These are phyloP conservation scores for Lodderomyces metapsilosis DNA, from an alignment of 1,139 yeast genomes.

Conservation along the genomic window DNA sequence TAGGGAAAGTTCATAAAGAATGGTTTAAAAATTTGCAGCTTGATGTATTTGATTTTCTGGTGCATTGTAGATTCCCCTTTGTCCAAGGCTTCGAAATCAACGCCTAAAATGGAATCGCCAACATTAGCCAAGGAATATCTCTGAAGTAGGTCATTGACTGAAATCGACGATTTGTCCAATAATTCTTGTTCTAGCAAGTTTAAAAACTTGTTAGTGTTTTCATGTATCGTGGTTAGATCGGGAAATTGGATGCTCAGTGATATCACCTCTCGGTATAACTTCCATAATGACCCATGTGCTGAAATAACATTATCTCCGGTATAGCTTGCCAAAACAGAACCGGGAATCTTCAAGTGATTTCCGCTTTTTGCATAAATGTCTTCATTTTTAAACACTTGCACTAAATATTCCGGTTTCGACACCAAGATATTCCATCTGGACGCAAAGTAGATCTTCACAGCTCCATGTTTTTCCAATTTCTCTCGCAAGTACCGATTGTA, in stretches of 20 bases:
- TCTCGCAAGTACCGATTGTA: constrained; percentile 40
- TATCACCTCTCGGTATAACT: constrained; percentile 42
- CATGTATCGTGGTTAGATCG: constrained; percentile 29
- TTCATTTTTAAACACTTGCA: constrained; percentile 50
- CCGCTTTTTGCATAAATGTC: constrained; percentile 57
- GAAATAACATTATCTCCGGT: constrained; percentile 66
- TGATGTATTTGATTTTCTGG: constrained; percentile 40
- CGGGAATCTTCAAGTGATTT: constrained; percentile 57
- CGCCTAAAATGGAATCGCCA: constrained; percentile 50
- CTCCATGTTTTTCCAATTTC: constrained; percentile 50
- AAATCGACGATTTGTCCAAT: constrained; percentile 15
- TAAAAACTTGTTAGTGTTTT: constrained; percentile 31
- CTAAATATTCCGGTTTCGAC: constrained; percentile 46
- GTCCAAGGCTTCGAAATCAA: constrained; percentile 36
- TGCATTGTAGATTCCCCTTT: constrained; percentile 33
- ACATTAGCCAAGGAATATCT: constrained; percentile 50
- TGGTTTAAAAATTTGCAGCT: constrained; percentile 56
- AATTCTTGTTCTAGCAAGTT: constrained; percentile 13
- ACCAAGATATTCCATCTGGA: constrained; percentile 63
- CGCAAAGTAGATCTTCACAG: constrained; percentile 60
- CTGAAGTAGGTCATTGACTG: constrained; percentile 45
- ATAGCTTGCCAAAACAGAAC: constrained; percentile 53
- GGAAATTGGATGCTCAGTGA: constrained; percentile 55
- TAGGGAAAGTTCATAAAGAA: constrained; percentile 54
- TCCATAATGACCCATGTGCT: constrained; percentile 59